Base-by-base conservation (phyloP, 129 eudicot genomes). In the Escallonia rubra region DNA sequence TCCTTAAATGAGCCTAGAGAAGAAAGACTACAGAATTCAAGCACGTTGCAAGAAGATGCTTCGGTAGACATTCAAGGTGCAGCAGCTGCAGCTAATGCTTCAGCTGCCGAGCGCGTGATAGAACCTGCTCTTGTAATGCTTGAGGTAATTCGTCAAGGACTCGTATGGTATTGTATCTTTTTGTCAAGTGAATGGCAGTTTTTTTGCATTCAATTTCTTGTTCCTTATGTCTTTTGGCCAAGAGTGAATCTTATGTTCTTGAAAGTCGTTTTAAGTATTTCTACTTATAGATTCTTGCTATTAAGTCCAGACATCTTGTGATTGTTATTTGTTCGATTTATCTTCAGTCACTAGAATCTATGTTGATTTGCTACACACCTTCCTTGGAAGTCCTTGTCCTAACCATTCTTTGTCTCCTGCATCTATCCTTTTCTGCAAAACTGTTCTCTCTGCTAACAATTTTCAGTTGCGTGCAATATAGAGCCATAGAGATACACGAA, bases 51-150 rank as follows among this genome's bases (percentile, higher is more conserved):
- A 38, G 85, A 82, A 78, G 77, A 86, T 6, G 76, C 66, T 64
- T 46, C 62, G 68, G 65, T 72, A 50, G 96, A 83, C 42, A 56
- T 63, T 78, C 85, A 85, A 72, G 91, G 91, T 62, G 81, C 80
- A 57, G 67, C 75, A 67, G 75, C 85, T 42, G 81, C 82, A 72
- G 79, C 82, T 75, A 88, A 86, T 78, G 86, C 96, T 55, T 92
- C 89, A 8, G 76, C 81, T 57, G 91, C 98, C 61, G 98, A 92
- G 80, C 81, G 87, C 77, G 87, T 73, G 64, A 75, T 92, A 55
- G 98, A 92, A 80, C 96, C 96, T 12, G 78, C 95, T 63, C 95
- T 92, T 63, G 98, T 92, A 66, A 86, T 92, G 98, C 78, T 92
- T 74, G 98, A 88, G 98, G 98, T 93, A 86, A 7, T 61, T 72